Evolutionary conservation across 1,284 basidiomycete species (phyloP).

Genomic region (Singerocomus rubriflavus): DNA sequence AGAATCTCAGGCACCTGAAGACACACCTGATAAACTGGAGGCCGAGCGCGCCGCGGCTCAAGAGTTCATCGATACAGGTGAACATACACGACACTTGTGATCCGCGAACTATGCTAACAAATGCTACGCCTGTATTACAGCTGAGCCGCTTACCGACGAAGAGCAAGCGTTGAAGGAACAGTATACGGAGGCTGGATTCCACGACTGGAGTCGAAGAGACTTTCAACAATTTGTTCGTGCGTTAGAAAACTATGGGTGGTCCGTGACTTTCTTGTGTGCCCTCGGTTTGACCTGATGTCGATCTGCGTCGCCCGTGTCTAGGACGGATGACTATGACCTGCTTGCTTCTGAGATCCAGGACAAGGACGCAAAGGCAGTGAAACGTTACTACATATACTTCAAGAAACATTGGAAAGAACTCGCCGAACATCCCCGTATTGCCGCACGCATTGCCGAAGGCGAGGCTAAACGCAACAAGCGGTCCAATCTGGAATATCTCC

Average conservation of each 20-base stretch:
- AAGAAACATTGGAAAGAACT: constrained; percentile 85
- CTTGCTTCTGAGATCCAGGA: constrained; percentile 87
- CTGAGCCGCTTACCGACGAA: constrained; percentile 85
- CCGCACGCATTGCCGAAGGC: constrained; percentile 50
- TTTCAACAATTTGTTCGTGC: constrained; percentile 83
- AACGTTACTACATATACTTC: constrained; percentile 83
- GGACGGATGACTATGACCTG: constrained; percentile 71
- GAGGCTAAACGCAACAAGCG: constrained; percentile 87
- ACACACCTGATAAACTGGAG: constrained; percentile 84
- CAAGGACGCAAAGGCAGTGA: constrained; percentile 81
- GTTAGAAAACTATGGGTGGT: constrained; percentile 83
- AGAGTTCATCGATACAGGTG: constrained; percentile 82
- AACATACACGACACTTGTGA: not conserved
- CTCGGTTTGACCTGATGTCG: not conserved
- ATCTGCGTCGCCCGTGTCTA: constrained; percentile 37
- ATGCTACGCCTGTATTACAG: constrained; percentile 36
- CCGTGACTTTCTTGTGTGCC: constrained; percentile 14
- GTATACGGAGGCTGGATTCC: constrained; percentile 79
- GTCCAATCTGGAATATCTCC: constrained; percentile 75
- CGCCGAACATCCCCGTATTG: constrained; percentile 76
- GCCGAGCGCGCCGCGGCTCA: constrained; percentile 80
- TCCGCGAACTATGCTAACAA: not conserved
- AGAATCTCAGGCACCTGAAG: constrained; percentile 68
- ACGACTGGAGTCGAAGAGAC: constrained; percentile 50
- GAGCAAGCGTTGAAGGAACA: constrained; percentile 80